Conservation (phyloP, 2,329 filamentous ascomycete species). For the Aspergillus viridinutans region DNA sequence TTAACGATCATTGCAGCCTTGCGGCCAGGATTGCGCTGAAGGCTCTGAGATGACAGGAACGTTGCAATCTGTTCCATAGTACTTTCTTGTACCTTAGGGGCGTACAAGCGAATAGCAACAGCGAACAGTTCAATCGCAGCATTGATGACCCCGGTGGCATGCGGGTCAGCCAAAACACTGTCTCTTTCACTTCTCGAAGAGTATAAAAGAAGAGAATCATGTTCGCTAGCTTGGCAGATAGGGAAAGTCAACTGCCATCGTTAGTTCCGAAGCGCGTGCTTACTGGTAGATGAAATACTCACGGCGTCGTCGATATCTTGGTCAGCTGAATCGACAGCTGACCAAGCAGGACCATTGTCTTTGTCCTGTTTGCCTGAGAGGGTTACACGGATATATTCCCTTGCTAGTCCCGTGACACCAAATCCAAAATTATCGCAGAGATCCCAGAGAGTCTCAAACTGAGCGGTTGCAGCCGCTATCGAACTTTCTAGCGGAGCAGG, state of each 20-base stretch:
- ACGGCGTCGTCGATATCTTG: conserved; percentile 41
- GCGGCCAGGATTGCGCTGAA: conserved; percentile 81
- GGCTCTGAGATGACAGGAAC: conserved; percentile 72
- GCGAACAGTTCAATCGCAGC: conserved; percentile 91
- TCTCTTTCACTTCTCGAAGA: conserved; percentile 45
- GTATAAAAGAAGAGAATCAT: conserved; percentile 82
- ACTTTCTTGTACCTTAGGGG: conserved; percentile 89
- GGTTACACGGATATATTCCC: conserved; percentile 67
- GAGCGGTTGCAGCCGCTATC: conserved; percentile 83
- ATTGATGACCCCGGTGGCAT: conserved; percentile 90
- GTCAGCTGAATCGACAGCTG: conserved; percentile 35
- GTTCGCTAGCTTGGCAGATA: conserved; percentile 77
- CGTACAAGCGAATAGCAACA: conserved; percentile 82
- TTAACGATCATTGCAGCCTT: conserved; percentile 92
- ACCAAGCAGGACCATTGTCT: conserved; percentile 47
- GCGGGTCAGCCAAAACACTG: conserved; percentile 63
- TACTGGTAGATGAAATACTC: conserved; percentile 16
- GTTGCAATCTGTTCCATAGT: conserved; percentile 90
- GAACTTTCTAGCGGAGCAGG: conserved; percentile 77
- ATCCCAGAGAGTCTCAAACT: conserved; percentile 93
- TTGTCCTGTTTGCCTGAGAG: conserved; percentile 66
- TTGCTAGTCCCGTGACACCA: conserved; percentile 80
- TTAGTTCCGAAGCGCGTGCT: conserved; percentile 7
- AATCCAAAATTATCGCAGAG: conserved; percentile 92
- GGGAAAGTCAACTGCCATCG: conserved; percentile 49